Base-by-base conservation (phyloP, 352 stramenopile species). In the Pythium brachiatum region DNA sequence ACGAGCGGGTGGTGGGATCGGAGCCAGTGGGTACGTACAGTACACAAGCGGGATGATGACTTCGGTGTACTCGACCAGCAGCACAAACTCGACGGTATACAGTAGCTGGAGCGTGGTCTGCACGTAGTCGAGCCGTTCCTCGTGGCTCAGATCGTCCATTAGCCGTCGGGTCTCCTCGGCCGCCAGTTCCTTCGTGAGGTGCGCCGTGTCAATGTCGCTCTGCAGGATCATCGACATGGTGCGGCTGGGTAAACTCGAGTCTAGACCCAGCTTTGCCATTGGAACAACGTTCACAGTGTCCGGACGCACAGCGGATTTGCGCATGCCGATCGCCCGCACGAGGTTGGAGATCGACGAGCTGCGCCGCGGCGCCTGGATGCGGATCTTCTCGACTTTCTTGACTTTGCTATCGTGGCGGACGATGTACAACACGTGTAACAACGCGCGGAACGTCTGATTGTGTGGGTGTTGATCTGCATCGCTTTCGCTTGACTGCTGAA, bases 41-140 rank as follows among this genome's bases (percentile, higher is more conserved):
- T 65, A 65, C 12, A 64, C 26, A 12, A 58, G 34, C 1, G 58
- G 58, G 26, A 65, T 65, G 36, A 65, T 53, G 11, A 59, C 50
- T 32, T 65, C 58, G 27, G 48, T 59, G 36, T 55, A 65, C 48
- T 65, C 58, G 29, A 59, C 23, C 3, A 65, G 58, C 8, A 65
- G 7, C 11, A 65, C 26, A n/a, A 65, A 65, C 48, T 65, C 58
- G 38, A 59, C 29, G 18, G 31, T 41, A 23, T 59, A 41, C 2
- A 65, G 36, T 7, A 65, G 23, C 26, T 53, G 21, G 4, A 59
- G 58, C 20, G 44, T 53, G 20, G 9, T 6, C 25, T 43, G 11
- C 8, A 59, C 50, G 26, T 54, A 59, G 34, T 53, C 21, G 2
- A 23, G 20, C 6, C 57, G 44, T 25, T 64, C 57, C 6, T 64